phyloP scores from a whole-genome alignment of 176 grass and related monocot species.

The Rhipidocladum racemiflorum region DNA sequence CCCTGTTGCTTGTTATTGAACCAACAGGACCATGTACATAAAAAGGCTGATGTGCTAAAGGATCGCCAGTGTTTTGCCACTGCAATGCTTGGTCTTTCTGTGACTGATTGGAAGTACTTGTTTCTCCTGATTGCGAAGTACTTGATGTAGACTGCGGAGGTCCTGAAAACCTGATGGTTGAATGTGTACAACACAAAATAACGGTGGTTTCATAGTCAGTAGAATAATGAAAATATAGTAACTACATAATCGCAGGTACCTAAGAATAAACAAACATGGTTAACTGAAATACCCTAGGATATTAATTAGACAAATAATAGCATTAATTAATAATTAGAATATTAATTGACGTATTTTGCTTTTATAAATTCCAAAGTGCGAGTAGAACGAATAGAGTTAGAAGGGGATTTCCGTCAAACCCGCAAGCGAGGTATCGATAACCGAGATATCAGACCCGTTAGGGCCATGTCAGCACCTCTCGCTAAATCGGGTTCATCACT shows the following conservation, averaged over 20 bases:
- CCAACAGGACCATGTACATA: constrained; percentile 12
- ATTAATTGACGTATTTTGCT: too few species aligned
- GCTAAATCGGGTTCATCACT: too few species aligned
- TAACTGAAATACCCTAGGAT: too few species aligned
- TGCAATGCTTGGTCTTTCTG: constrained; percentile 4
- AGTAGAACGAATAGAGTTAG: too few species aligned
- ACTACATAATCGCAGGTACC: background rate
- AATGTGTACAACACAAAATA: background rate
- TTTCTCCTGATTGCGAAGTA: constrained; percentile 34
- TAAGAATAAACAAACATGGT: background rate
- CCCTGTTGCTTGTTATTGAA: background rate
- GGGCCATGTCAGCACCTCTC: too few species aligned
- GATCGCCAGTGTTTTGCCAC: background rate
- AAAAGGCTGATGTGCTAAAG: constrained; percentile 27
- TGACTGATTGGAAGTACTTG: constrained; percentile 45
- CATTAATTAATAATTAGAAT: too few species aligned
- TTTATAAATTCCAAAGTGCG: too few species aligned
- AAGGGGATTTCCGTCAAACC: too few species aligned
- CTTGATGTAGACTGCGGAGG: constrained; percentile 23
- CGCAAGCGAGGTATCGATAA: too few species aligned
- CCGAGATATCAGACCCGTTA: too few species aligned
- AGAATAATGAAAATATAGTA: background rate
- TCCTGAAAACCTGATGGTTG: constrained; percentile 36
- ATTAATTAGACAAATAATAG: too few species aligned
- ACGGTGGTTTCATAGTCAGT: background rate